Evolutionary conservation across 2,329 filamentous ascomycete genomes (phyloP).

Genomic region (Verticillium nonalfalfae): DNA sequence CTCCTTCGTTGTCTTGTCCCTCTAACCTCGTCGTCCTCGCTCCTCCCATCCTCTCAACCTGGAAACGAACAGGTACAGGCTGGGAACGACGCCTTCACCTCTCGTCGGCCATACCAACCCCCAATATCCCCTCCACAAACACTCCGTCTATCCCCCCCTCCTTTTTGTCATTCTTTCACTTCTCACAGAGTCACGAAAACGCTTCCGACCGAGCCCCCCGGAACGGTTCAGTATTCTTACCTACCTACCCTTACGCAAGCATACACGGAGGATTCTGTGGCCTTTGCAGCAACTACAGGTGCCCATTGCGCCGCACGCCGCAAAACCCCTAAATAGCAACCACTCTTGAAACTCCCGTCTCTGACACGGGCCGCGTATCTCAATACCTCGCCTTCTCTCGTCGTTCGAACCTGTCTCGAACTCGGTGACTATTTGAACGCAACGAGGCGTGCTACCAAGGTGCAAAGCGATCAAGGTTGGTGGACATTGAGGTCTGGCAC

Average conservation of each 20-base stretch:
- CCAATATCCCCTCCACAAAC: not conserved
- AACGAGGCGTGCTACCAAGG: not conserved
- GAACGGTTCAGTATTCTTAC: not conserved
- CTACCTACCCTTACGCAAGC: not conserved
- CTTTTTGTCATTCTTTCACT: not conserved
- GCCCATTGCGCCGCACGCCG: not conserved
- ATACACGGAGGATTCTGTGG: not conserved
- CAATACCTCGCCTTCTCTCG: not conserved
- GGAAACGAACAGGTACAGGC: not conserved
- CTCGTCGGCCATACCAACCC: not conserved
- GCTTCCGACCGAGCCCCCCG: not conserved
- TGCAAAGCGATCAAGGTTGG: not conserved
- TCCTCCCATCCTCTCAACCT: not conserved
- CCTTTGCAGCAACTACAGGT: not conserved
- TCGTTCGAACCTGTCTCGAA: not conserved
- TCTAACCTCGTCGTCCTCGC: not conserved
- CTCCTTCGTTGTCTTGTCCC: not conserved
- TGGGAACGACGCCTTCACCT: not conserved
- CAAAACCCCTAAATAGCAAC: not conserved
- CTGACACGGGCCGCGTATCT: not conserved
- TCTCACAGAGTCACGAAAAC: not conserved
- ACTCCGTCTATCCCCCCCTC: not conserved
- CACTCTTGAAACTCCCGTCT: not conserved
- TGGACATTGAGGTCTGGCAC: not conserved
- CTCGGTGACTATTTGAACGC: not conserved